Conservation (phyloP, 352 stramenopile genomes). For the Phytopythium ostracodes region DNA sequence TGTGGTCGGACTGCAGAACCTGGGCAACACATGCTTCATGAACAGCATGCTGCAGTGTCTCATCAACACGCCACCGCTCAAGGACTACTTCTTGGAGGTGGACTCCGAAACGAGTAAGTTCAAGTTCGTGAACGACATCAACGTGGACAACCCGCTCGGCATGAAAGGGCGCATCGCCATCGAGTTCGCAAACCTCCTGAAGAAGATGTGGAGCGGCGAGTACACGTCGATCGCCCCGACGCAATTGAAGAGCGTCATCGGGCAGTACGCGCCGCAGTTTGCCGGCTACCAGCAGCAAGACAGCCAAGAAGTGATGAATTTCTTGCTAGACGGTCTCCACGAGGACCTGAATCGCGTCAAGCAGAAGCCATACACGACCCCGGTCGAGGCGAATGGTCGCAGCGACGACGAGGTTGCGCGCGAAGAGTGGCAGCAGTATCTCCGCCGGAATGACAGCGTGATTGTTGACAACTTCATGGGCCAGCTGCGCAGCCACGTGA, state of each 20-base stretch:
- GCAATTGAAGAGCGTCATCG: slow-evolving; percentile 81
- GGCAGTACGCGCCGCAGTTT: slow-evolving; percentile 86
- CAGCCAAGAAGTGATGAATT: slow-evolving; percentile 91
- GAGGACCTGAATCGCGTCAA: slow-evolving; percentile 90
- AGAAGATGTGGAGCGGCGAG: slow-evolving; percentile 93
- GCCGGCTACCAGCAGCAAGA: slow-evolving; percentile 89
- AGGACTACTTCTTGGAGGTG: slow-evolving; percentile 90
- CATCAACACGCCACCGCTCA: slow-evolving; percentile 90
- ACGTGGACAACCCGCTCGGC: slow-evolving; percentile 93
- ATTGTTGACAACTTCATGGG: slow-evolving; percentile 91
- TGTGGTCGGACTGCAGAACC: slow-evolving; percentile 73
- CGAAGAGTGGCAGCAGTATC: slow-evolving; percentile 84
- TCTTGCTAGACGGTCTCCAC: slow-evolving; percentile 89
- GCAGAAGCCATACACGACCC: slow-evolving; percentile 72
- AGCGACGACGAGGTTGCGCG: slow-evolving; percentile 56
- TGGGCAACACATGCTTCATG: slow-evolving; percentile 83
- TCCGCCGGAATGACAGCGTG: slow-evolving; percentile 89
- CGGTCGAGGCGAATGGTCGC: slow-evolving; percentile 70
- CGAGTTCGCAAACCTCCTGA: slow-evolving; percentile 94
- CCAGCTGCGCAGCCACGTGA: slow-evolving; percentile 85
- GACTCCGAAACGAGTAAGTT: slow-evolving; percentile 42
- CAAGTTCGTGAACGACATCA: slow-evolving; percentile 85
- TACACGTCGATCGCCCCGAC: slow-evolving; percentile 78
- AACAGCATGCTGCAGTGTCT: slow-evolving; percentile 92
- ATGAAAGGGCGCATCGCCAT: slow-evolving; percentile 92